Percentiles rank a stretch among this genome's conserved stretches.
Evolutionary conservation across 2,329 filamentous ascomycete genomes (phyloP).

Genomic region (Phialocephala sp.): DNA sequence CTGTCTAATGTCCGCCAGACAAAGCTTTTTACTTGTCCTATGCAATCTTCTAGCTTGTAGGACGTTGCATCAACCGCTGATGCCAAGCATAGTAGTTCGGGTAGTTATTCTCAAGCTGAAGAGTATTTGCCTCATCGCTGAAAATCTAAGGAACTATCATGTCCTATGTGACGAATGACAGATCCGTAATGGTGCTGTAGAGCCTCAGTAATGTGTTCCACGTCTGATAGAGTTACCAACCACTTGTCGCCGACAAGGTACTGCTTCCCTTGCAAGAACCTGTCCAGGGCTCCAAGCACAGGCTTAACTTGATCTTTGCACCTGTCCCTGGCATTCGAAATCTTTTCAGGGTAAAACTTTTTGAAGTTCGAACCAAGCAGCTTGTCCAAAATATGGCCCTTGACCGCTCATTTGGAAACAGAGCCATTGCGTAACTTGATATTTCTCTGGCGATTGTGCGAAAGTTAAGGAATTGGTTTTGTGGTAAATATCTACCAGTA

Average conservation of each 20-base stretch:
- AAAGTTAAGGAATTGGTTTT: slow-evolving; percentile 45
- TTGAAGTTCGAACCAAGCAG: slow-evolving; percentile 44
- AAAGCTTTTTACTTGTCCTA: slow-evolving; percentile 26
- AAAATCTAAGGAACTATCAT: slow-evolving; percentile 22
- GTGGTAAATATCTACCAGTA: slow-evolving; percentile 49
- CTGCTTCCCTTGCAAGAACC: slow-evolving; percentile 43
- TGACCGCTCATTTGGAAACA: slow-evolving; percentile 48
- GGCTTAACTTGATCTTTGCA: slow-evolving; percentile 49
- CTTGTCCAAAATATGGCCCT: slow-evolving; percentile 49
- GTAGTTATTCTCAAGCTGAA: slow-evolving; percentile 34
- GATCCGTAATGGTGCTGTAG: slow-evolving; percentile 45
- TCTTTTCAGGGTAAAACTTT: slow-evolving; percentile 46
- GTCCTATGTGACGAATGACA: slow-evolving; percentile 31
- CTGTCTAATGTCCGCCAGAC: slow-evolving; percentile 5
- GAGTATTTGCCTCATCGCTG: slow-evolving; percentile 15
- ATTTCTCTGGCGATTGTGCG: slow-evolving; percentile 40
- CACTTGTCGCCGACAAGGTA: slow-evolving; percentile 48
- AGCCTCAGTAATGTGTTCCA: neutral
- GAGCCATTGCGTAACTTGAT: slow-evolving; percentile 46
- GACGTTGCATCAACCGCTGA: slow-evolving; percentile 24
- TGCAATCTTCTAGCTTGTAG: slow-evolving; percentile 29
- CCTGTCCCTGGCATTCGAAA: slow-evolving; percentile 49
- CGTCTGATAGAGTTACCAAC: slow-evolving; percentile 14
- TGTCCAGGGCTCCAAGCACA: slow-evolving; percentile 48
- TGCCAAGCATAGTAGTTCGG: slow-evolving; percentile 33